Evolutionary conservation across 768 basidiomycete species (phyloP).

Genomic region (Hygrocybe punicea): DNA sequence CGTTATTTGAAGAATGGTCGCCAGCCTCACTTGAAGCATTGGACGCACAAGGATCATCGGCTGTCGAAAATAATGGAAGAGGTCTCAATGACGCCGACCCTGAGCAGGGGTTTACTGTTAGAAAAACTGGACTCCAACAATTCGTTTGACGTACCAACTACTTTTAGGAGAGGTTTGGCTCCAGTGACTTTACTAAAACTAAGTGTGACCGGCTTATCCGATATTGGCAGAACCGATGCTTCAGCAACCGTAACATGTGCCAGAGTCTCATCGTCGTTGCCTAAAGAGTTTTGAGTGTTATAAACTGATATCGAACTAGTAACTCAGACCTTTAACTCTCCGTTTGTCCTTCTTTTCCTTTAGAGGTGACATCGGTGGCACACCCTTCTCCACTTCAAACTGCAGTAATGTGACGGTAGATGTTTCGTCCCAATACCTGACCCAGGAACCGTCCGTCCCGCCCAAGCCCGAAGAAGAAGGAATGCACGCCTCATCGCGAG

Average conservation of each 20-base stretch:
- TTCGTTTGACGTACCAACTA: conserved; percentile 27
- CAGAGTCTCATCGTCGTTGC: conserved; percentile 34
- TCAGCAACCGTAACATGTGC: conserved; percentile 40
- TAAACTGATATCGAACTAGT: not conserved
- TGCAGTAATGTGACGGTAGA: conserved; percentile 72
- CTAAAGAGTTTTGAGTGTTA: conserved; percentile 10
- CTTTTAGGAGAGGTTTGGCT: conserved; percentile 28
- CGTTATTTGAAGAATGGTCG: conserved; percentile 26
- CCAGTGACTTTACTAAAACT: conserved; percentile 59
- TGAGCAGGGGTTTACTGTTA: conserved; percentile 9
- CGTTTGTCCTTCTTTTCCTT: conserved; percentile 61
- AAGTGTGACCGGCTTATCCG: conserved; percentile 77
- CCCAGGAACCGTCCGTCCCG: conserved; percentile 68
- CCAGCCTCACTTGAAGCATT: conserved; percentile 16
- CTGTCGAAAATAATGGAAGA: conserved; percentile 12
- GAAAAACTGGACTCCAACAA: conserved; percentile 4
- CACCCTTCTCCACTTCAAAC: conserved; percentile 69
- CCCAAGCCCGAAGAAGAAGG: conserved; percentile 65
- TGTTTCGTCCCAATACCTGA: conserved; percentile 90
- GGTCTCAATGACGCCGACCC: not conserved
- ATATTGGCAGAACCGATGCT: conserved; percentile 68
- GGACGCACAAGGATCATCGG: conserved; percentile 32
- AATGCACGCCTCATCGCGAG: conserved; percentile 75
- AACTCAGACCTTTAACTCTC: conserved; percentile 48
- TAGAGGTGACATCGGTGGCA: conserved; percentile 34